Evolutionary conservation across 2,329 filamentous ascomycete species (phyloP).

Genomic region (Raffaelea ambrosiae): DNA sequence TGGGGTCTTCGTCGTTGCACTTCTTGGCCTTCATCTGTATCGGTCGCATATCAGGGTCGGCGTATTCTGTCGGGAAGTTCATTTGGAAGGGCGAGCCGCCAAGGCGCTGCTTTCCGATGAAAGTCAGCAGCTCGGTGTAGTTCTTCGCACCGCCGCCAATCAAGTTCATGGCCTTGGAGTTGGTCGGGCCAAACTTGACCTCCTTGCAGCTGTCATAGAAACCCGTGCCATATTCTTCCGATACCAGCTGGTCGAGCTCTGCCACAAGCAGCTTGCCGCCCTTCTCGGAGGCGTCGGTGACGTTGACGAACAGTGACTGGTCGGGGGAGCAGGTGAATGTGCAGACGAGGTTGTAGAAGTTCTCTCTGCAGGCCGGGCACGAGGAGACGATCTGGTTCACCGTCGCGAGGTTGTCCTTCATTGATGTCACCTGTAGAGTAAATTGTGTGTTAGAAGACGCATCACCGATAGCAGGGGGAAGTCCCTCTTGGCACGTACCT

Average conservation of each 20-base stretch:
- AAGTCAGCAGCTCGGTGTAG: constrained; percentile 79
- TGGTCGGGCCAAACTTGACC: constrained; percentile 94
- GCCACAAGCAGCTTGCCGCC: constrained; percentile 59
- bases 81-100: constrained; percentile 97
- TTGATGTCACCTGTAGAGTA: constrained; percentile 55
- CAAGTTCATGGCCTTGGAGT: constrained; percentile 87
- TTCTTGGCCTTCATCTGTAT: constrained; percentile 66
- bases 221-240: constrained; percentile 71
- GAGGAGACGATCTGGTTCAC: constrained; percentile 85
- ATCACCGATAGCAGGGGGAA: not conserved
- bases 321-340: constrained; percentile 97
- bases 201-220: constrained; percentile 99
- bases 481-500: too few relatives aligned
- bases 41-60: constrained; percentile 62
- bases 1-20: constrained; percentile 82
- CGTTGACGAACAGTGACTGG: constrained; percentile 90
- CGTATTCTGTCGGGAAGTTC: constrained; percentile 66
- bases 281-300: constrained; percentile 65
- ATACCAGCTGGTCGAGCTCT: constrained; percentile 83
- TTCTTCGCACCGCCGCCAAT: constrained; percentile 94
- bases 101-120: constrained; percentile 83
- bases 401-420: constrained; percentile 77
- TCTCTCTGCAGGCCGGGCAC: constrained; percentile 93
- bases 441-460: not conserved
- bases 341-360: constrained; percentile 98